phyloP scores from a whole-genome alignment of 495 filamentous ascomycete species.

The Lophiostoma macrostomum region DNA sequence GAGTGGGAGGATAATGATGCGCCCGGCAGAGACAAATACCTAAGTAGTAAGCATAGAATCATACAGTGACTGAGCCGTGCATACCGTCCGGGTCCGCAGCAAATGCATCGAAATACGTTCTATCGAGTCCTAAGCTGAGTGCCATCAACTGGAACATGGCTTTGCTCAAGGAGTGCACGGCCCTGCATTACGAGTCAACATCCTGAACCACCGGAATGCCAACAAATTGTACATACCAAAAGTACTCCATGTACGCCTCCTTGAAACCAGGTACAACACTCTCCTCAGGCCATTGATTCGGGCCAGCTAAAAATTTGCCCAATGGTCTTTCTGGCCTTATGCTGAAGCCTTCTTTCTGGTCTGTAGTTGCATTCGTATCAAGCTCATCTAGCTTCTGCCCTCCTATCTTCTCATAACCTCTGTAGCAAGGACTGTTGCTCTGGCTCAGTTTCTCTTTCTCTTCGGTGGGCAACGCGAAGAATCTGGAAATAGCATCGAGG shows the following conservation, averaged over 20 bases:
- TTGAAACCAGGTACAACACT: conserved; percentile 39
- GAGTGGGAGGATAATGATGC: conserved; percentile 51
- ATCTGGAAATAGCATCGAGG: conserved; percentile 1
- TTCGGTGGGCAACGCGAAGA: conserved; percentile 9
- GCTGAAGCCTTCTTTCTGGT: conserved; percentile 18
- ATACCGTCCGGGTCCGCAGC: conserved; percentile 41
- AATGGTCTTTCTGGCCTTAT: conserved; percentile 11
- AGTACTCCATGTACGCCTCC: conserved; percentile 37
- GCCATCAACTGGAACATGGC: conserved; percentile 43
- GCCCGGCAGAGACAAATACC: conserved; percentile 35
- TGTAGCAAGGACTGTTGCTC: conserved; percentile 2
- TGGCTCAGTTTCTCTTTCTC: conserved; percentile 10
- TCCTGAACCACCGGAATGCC: neutral
- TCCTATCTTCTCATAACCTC: conserved; percentile 10
- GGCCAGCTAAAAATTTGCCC: conserved; percentile 43
- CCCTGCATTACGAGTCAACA: neutral
- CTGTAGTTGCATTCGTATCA: neutral
- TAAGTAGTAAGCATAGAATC: too few species aligned
- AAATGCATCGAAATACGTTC: conserved; percentile 45
- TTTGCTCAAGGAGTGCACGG: conserved; percentile 32
- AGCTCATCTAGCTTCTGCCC: conserved; percentile 18
- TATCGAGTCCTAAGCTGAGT: conserved; percentile 41
- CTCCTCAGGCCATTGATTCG: conserved; percentile 48
- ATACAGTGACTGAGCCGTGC: too few species aligned
- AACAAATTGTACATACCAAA: conserved; percentile 4